Conservation (phyloP, 1,139 yeast genomes). For the Diutina catenulata region DNA sequence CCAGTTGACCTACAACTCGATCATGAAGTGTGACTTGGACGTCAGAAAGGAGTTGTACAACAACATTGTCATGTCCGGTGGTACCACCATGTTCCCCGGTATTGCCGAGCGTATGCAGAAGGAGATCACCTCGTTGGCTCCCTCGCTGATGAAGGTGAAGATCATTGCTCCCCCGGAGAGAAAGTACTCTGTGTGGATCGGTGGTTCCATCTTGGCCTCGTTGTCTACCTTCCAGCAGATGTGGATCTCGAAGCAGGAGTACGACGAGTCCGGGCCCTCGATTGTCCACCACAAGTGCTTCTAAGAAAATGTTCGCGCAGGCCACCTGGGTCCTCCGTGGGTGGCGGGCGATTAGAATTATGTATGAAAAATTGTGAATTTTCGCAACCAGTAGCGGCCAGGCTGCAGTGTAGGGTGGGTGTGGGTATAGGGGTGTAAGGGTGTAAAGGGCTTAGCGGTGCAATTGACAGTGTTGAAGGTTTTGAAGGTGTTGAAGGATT, state of each 20-base stretch:
- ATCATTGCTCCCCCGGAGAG: slow-evolving; percentile 99
- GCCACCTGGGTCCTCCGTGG: no score
- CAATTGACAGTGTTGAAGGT: no score
- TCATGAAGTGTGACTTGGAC: slow-evolving; percentile 98
- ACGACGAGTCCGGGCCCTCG: slow-evolving; percentile 99
- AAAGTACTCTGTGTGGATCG: slow-evolving; percentile 99
- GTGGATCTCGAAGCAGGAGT: slow-evolving; percentile 99
- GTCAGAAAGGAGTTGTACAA: slow-evolving; percentile 98
- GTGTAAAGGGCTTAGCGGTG: no score
- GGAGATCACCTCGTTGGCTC: slow-evolving; percentile 99
- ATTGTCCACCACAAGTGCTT: slow-evolving; percentile 99
- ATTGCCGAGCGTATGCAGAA: slow-evolving; percentile 99
- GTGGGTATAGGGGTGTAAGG: no score
- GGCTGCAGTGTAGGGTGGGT: no score
- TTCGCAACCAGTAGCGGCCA: no score
- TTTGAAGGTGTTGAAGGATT: no score
- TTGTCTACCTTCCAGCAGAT: slow-evolving; percentile 99
- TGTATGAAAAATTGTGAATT: no score
- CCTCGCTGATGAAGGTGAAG: slow-evolving; percentile 99
- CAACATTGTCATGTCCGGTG: slow-evolving; percentile 99
- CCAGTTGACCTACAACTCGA: slow-evolving; percentile 98
- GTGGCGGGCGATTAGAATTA: no score
- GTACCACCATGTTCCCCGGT: slow-evolving; percentile 99
- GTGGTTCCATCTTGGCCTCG: slow-evolving; percentile 98
- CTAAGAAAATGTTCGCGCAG: no score